phyloP scores from a whole-genome alignment of 495 filamentous ascomycete genomes.

The Neurospora sp. region DNA sequence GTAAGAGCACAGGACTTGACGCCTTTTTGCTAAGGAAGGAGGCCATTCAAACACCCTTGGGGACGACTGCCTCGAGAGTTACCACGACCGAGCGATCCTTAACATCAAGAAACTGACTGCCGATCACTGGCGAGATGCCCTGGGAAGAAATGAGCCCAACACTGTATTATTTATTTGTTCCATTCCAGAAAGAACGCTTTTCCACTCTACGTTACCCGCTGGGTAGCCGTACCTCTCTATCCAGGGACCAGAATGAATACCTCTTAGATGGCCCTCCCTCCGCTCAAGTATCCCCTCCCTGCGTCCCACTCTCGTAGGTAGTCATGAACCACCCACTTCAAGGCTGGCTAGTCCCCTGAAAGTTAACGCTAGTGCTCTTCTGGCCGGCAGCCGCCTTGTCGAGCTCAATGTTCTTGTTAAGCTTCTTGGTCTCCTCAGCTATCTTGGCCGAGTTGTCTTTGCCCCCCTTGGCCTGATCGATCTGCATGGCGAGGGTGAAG shows the following conservation, averaged over 20 bases:
- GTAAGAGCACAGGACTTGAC: background rate
- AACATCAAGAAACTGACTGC: background rate
- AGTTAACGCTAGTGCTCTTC: constrained; percentile 21
- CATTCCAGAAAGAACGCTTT: background rate
- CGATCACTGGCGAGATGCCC: background rate
- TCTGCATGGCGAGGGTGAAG: constrained; percentile 23
- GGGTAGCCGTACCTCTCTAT: background rate
- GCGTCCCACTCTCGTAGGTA: background rate
- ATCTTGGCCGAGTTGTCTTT: constrained; percentile 25
- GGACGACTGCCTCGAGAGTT: background rate
- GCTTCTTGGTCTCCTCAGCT: constrained; percentile 29
- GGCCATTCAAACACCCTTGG: background rate
- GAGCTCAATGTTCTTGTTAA: constrained; percentile 34
- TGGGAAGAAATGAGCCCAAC: background rate
- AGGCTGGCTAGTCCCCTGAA: constrained; percentile 7
- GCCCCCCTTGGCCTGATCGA: constrained; percentile 26
- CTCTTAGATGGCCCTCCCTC: background rate
- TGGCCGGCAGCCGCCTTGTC: constrained; percentile 29
- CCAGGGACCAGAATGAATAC: background rate
- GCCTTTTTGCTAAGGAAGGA: background rate
- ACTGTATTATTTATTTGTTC: background rate
- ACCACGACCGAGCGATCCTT: background rate
- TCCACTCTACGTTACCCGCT: background rate
- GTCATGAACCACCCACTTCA: background rate
- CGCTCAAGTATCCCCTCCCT: background rate